Evolutionary conservation across 1,139 yeast genomes (phyloP).

Genomic region (Waltiozyma sp.): DNA sequence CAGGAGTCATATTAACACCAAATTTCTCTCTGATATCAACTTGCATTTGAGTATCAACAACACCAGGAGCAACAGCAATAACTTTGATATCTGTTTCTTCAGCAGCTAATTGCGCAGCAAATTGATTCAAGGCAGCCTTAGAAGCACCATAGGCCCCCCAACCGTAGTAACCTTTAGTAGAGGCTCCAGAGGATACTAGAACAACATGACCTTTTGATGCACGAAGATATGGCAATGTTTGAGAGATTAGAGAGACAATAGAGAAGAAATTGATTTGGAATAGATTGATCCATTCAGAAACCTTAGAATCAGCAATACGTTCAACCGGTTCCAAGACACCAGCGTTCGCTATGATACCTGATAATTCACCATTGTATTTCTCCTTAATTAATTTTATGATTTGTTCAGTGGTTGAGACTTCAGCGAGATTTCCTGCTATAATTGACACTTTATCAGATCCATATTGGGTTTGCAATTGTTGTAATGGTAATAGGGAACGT

Average conservation of each 20-base stretch:
- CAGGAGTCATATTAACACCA: conserved; percentile 45
- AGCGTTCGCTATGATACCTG: conserved; percentile 75
- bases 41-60: conserved; percentile 87
- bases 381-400: conserved; percentile 38
- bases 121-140: conserved; percentile 80
- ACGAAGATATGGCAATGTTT: conserved; percentile 49
- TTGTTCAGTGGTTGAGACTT: conserved; percentile 27
- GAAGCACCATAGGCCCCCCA: conserved; percentile 91
- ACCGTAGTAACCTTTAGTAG: conserved; percentile 46
- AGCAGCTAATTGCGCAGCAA: conserved; percentile 50
- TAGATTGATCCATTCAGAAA: conserved; percentile 48
- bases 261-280: conserved; percentile 78
- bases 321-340: conserved; percentile 80
- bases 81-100: conserved; percentile 55
- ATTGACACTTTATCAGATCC: conserved; percentile 41
- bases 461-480: conserved; percentile 30
- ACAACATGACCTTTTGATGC: conserved; percentile 49
- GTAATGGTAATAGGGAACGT: conserved; percentile 41
- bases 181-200: conserved; percentile 83
- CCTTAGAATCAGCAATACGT: conserved; percentile 30
- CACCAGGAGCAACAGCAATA: conserved; percentile 84
- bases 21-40: conserved; percentile 52
- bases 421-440: conserved; percentile 60
- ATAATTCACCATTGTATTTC: conserved; percentile 41
- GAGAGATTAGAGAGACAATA: conserved; percentile 48